Evolutionary conservation across 2,329 filamentous ascomycete genomes (phyloP).

Genomic region (Neofusicoccum umdonicola): DNA sequence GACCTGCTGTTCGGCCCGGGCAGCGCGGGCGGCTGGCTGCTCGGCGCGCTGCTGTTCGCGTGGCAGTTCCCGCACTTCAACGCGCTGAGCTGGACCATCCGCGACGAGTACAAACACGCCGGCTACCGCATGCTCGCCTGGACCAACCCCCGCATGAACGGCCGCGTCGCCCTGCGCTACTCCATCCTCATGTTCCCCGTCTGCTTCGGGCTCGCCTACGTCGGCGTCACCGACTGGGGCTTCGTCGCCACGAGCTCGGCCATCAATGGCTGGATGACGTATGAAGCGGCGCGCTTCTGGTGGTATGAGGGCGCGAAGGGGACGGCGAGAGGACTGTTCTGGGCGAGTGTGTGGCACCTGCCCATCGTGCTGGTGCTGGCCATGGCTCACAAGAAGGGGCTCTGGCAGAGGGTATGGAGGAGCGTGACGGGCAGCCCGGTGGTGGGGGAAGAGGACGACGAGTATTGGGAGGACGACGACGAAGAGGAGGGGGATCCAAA

Average conservation of each 20-base stretch:
- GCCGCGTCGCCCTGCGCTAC: constrained; percentile 83
- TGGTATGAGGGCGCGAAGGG: constrained; percentile 72
- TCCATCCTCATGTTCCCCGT: constrained; percentile 82
- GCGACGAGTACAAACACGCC: constrained; percentile 78
- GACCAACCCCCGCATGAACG: constrained; percentile 82
- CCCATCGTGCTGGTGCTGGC: constrained; percentile 86
- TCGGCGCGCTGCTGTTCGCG: constrained; percentile 79
- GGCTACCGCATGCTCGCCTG: constrained; percentile 75
- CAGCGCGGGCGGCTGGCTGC: constrained; percentile 78
- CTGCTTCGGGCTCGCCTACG: constrained; percentile 75
- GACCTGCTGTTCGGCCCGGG: constrained; percentile 72
- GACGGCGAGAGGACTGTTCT: constrained; percentile 81
- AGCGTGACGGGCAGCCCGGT: constrained; percentile 58
- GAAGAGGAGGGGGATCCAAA: not conserved
- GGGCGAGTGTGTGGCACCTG: constrained; percentile 96
- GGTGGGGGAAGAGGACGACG: constrained; percentile 55
- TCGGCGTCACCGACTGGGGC: constrained; percentile 78
- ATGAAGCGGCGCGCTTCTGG: constrained; percentile 81
- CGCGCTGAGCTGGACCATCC: constrained; percentile 82
- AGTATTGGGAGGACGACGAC: constrained; percentile 51
- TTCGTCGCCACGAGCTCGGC: constrained; percentile 79
- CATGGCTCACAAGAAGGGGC: constrained; percentile 87
- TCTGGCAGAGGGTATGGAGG: constrained; percentile 81
- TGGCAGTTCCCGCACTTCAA: constrained; percentile 99
- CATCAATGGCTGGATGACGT: constrained; percentile 81